These are phyloP conservation scores for Wallacemonas sp. DNA, from an alignment of 208 protist species.

Conservation along the genomic window DNA sequence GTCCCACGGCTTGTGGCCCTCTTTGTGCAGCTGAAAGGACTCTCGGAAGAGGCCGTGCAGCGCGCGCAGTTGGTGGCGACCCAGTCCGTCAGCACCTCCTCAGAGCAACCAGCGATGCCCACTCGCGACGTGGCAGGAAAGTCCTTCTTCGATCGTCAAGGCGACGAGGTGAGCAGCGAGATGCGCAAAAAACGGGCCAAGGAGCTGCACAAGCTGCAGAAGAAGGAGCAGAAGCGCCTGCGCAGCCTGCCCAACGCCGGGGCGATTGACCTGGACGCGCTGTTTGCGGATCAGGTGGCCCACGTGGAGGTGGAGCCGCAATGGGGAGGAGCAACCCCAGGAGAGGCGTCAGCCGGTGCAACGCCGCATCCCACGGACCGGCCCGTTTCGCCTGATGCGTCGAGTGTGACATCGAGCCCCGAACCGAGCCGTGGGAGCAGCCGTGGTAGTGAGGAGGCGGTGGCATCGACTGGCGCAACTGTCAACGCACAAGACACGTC, in stretches of 20 bases:
- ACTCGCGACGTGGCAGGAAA: background rate
- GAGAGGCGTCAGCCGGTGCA: too few species aligned
- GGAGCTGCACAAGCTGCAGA: constrained; percentile 11
- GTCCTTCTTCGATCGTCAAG: constrained; percentile 14
- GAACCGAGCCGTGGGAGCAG: too few species aligned
- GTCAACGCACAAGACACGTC: background rate
- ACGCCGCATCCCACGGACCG: too few species aligned
- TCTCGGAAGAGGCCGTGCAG: background rate
- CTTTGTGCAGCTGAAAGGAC: background rate
- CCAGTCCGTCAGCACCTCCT: background rate
- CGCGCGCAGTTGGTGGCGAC: background rate
- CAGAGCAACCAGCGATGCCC: background rate
- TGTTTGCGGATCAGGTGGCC: background rate
- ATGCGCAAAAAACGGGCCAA: constrained; percentile 10
- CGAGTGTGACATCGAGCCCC: too few species aligned
- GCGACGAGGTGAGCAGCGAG: background rate
- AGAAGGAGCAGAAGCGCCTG: constrained; percentile 6
- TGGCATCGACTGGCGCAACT: too few species aligned
- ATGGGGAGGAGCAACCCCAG: too few species aligned
- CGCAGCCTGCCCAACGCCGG: background rate
- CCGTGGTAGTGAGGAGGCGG: too few species aligned
- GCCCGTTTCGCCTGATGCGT: too few species aligned
- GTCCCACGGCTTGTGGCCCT: constrained; percentile 4
- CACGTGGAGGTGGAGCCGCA: background rate
- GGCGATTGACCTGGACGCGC: constrained; percentile 2